These are phyloP conservation scores for Coemansia sp. DNA, from an alignment of 371 early-diverging fungal genomes.

Conservation along the genomic window DNA sequence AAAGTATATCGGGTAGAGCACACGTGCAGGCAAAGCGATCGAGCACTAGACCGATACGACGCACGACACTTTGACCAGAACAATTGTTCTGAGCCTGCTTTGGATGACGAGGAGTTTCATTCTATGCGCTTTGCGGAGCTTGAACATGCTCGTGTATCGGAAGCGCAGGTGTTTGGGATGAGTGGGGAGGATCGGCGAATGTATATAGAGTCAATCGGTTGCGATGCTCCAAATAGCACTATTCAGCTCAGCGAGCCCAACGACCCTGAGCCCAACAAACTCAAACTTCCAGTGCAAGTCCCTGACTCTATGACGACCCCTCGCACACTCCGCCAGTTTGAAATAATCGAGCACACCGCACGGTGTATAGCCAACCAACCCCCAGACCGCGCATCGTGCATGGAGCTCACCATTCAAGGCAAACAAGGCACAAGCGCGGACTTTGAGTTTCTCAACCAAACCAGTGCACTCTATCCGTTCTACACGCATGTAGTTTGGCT, in stretches of 20 bases:
- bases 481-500: slow-evolving; percentile 64
- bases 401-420: slow-evolving; percentile 67
- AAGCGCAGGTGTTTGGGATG: slow-evolving; percentile 18
- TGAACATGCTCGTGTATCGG: neutral
- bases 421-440: slow-evolving; percentile 66
- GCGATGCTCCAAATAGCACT: too few relatives aligned
- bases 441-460: slow-evolving; percentile 62
- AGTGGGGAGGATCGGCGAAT: slow-evolving; percentile 6
- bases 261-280: neutral
- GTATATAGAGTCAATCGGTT: slow-evolving; percentile 6
- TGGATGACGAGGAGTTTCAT: slow-evolving; percentile 11
- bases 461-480: slow-evolving; percentile 58
- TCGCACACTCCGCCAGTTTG: slow-evolving; percentile 54
- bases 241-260: neutral
- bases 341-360: slow-evolving; percentile 66
- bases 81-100: neutral
- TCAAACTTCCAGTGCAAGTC: slow-evolving; percentile 15
- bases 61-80: slow-evolving; percentile 19
- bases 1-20: slow-evolving; percentile 7
- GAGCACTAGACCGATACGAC: slow-evolving; percentile 24
- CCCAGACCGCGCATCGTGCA: slow-evolving; percentile 55
- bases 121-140: slow-evolving; percentile 19
- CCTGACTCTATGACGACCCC: slow-evolving; percentile 50
- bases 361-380: slow-evolving; percentile 55
- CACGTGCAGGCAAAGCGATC: neutral